Evolutionary conservation across 345 rosid species (phyloP), one percentile per base, ranked within the genome.

Genomic region (Euphorbia peplus): DNA sequence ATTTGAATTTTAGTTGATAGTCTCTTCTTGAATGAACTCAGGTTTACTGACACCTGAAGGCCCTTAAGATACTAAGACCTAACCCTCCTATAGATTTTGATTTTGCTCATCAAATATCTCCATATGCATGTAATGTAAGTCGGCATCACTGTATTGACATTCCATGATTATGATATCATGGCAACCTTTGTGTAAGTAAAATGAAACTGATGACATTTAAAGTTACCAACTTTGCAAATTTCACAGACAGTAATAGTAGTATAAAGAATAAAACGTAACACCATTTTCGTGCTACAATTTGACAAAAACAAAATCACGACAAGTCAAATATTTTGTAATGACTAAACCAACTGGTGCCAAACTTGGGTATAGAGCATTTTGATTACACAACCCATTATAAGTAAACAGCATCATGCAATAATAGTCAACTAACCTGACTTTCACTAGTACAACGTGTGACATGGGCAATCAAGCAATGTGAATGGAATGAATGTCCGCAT

Each of bases 401-500:
- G 64, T 56, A 56, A 15, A 25, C 60, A 69, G 71, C 30, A 41
- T 19, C 29, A 32, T 19, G 69, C 25, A 60, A 48, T 60, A 67
- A 39, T 48, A 16, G 68, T 60, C 52, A 62, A 66, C 85, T 79
- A 63, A 86, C 93, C 74, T 83, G 89, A 69, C 79, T 66, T 77
- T 75, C 87, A 51, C 65, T 75, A 18, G 89, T 83, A 69, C 84
- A 86, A 29, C 83, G 84, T 7, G 89, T 88, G 58, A 88, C 88
- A 26, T 88, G 95, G 26, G 99, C 90, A 76, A 95, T 88, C 73
- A 91, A 70, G 82, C 97, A 91, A 59, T 88, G 88, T 12, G 96
- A 80, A 75, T 95, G 97, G 80, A 95, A 95, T 48, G 97, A 83
- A 67, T 95, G 97, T 14, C 96, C 92, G 75, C 97, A 95, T 26